These are phyloP conservation scores for Candida koratica DNA, from an alignment of 805 yeast genomes.

Conservation along the genomic window DNA sequence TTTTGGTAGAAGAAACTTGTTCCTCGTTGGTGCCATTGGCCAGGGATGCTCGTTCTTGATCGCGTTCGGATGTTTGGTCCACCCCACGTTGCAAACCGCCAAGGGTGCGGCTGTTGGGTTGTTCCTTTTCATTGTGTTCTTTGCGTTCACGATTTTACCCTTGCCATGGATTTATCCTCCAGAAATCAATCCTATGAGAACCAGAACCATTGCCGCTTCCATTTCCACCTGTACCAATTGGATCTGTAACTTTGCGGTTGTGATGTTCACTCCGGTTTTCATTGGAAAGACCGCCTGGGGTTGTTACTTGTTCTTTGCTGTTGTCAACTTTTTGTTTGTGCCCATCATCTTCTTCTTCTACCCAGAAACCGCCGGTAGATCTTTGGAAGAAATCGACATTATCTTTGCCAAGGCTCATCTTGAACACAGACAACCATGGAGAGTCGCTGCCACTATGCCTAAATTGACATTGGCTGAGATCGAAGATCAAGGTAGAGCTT, in stretches of 20 bases:
- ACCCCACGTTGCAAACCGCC: constrained; percentile 28
- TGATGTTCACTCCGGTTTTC: constrained; percentile 44
- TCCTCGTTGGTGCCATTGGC: constrained; percentile 41
- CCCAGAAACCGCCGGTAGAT: constrained; percentile 45
- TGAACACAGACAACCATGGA: constrained; percentile 56
- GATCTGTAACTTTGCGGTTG: constrained; percentile 43
- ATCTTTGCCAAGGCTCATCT: constrained; percentile 59
- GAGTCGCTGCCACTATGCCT: constrained; percentile 63
- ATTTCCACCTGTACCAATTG: constrained; percentile 45
- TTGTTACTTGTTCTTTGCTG: constrained; percentile 41
- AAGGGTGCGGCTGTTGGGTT: constrained; percentile 46
- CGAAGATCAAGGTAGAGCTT: constrained; percentile 54
- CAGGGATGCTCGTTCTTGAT: constrained; percentile 39
- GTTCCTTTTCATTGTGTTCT: constrained; percentile 42
- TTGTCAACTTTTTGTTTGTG: constrained; percentile 33
- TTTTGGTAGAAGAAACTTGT: constrained; percentile 44
- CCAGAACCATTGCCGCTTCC: constrained; percentile 44
- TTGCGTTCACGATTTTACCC: constrained; percentile 42
- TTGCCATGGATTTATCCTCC: constrained; percentile 48
- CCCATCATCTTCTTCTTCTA: constrained; percentile 42
- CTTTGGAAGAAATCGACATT: constrained; percentile 48
- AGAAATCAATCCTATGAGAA: constrained; percentile 45
- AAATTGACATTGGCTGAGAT: constrained; percentile 53
- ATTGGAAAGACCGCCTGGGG: constrained; percentile 38
- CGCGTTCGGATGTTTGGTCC: constrained; percentile 39